Percentiles rank a stretch among this genome's conserved stretches.
Evolutionary conservation across 345 rosid species (phyloP).

Genomic region (Euphorbia tirucalli): DNA sequence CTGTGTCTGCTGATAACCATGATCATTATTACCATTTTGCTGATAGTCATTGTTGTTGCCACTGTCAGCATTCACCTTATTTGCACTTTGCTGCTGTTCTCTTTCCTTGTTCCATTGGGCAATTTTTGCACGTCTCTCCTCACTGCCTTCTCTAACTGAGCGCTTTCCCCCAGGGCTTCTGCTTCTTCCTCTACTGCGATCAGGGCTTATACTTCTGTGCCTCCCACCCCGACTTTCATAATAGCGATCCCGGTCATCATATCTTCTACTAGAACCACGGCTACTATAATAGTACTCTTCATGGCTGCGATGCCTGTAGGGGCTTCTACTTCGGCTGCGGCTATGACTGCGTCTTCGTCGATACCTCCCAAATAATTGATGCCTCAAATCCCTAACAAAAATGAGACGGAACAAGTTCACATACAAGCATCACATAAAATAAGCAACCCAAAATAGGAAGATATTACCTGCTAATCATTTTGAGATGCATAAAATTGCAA

Average conservation of each 20-base stretch:
- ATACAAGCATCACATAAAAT: neutral
- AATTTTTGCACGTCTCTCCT: conserved; percentile 68
- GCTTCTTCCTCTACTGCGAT: conserved; percentile 42
- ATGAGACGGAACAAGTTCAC: neutral
- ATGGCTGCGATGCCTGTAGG: conserved; percentile 51
- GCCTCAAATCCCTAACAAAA: conserved; percentile 55
- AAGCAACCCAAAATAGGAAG: neutral
- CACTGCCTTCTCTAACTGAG: conserved; percentile 68
- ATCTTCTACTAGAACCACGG: conserved; percentile 40
- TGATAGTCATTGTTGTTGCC: conserved; percentile 20
- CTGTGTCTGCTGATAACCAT: conserved; percentile 24
- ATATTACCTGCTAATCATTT: conserved; percentile 52
- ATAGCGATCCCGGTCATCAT: conserved; percentile 44
- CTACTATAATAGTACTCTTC: conserved; percentile 44
- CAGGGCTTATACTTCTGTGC: conserved; percentile 46
- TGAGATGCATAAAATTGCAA: conserved; percentile 83
- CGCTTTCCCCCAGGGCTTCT: conserved; percentile 54
- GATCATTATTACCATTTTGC: conserved; percentile 18
- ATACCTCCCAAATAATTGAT: conserved; percentile 55
- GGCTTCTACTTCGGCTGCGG: conserved; percentile 61
- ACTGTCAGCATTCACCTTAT: conserved; percentile 9
- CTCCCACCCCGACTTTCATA: conserved; percentile 42
- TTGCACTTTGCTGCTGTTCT: conserved; percentile 35
- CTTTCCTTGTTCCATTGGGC: conserved; percentile 65
- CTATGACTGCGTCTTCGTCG: conserved; percentile 32